Evolutionary conservation across 495 filamentous ascomycete species (phyloP), one percentile per base, ranked within the genome.

Genomic region (Hypoxylon cercidicola): DNA sequence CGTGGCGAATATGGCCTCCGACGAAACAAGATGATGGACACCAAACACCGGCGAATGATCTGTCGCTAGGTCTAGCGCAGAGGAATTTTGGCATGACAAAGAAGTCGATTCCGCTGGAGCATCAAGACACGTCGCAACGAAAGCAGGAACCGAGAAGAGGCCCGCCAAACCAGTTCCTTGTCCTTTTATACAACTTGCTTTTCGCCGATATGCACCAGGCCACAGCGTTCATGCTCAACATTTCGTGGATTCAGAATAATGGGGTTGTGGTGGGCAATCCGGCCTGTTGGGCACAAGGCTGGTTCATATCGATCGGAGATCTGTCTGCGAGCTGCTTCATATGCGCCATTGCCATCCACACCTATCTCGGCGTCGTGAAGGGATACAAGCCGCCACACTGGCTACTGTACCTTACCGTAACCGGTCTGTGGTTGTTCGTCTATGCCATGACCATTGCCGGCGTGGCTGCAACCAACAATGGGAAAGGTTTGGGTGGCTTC

Each of bases 201-300:
- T 69, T 92, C 45, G 90, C 90, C 53, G 90, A 93, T 72, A 78
- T 93, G 45, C 87, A 89, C 66, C 90, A 92, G 72, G 79, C 88
- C 0, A 75, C 85, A 4, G 87, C 88, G 11, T 92, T 92, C 69
- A 58, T 90, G 35, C 79, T 93, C 35, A 90, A 86, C 66, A 74
- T 85, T 41, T 79, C 83, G 55, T 90, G 89, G 85, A 72, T 89
- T 12, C 55, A 66, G 6, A 71, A 76, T 0, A 76, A 89, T 63
- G 78, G 78, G 39, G 88, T 93, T 51, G 23, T 72, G 3, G 81
- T 89, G 5, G 83, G 79, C 4, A 82, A 81, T 0, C 72, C 81
- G 2, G 80, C 84, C 1, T 93, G 90, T 74, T 90, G 85, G 68
- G 81, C 84, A 0, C 90, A 93, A 70, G 90, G 86, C 18, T 87